These are phyloP conservation scores for Hymenoscyphus infarciens DNA, from an alignment of 2,329 filamentous ascomycete genomes.

Conservation along the genomic window DNA sequence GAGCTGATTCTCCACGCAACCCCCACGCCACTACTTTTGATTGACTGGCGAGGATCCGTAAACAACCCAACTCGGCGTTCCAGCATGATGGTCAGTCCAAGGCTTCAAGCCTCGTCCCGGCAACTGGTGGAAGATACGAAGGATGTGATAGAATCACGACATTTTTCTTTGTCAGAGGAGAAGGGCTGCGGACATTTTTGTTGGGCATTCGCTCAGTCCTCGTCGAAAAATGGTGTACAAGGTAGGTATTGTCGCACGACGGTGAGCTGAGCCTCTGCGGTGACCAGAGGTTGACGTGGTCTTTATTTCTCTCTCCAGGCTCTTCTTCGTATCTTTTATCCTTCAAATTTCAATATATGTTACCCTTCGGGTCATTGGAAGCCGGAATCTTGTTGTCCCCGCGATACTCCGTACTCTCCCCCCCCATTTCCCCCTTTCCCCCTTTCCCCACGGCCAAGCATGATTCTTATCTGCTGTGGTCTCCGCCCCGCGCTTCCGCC, in stretches of 20 bases:
- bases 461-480: slow-evolving; percentile 1
- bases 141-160: slow-evolving; percentile 3
- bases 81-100: slow-evolving; percentile 2
- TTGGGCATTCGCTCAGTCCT: not conserved
- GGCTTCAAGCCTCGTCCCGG: not conserved
- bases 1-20: not conserved
- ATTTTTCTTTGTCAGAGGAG: not conserved
- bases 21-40: slow-evolving; percentile 4
- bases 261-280: not conserved
- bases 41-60: not conserved
- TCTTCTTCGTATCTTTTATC: not conserved
- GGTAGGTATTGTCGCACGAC: not conserved
- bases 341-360: not conserved
- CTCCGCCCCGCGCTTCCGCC: slow-evolving; percentile 5
- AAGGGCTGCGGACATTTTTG: not conserved
- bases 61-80: not conserved
- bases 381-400: not conserved
- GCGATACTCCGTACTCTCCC: not conserved
- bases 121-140: not conserved
- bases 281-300: not conserved
- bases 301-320: not conserved
- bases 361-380: not conserved
- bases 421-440: not conserved
- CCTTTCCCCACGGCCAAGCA: slow-evolving; percentile 6
- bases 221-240: not conserved